Conservation (phyloP, 2,329 filamentous ascomycete species). For the Fusarium domesticum region DNA sequence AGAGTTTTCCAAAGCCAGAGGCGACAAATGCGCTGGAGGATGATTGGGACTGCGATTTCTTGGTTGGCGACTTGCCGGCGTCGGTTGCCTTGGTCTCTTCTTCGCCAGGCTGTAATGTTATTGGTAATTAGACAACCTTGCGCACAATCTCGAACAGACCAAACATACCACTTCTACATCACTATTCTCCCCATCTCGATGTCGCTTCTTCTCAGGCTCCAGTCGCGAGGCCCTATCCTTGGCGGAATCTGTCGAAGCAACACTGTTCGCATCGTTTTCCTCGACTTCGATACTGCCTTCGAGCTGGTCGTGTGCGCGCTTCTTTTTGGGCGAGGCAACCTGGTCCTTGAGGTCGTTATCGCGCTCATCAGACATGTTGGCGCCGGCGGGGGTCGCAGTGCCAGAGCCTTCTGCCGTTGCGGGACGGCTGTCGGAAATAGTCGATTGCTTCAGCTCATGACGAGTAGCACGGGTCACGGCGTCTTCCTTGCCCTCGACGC, state of each 20-base stretch:
- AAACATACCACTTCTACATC: slow-evolving; percentile 35
- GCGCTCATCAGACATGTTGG: slow-evolving; percentile 33
- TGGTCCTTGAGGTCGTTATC: slow-evolving; percentile 45
- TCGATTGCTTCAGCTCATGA: slow-evolving; percentile 62
- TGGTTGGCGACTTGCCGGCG: slow-evolving; percentile 22
- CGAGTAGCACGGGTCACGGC: slow-evolving; percentile 61
- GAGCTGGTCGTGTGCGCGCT: slow-evolving; percentile 58
- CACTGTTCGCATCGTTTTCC: slow-evolving; percentile 43
- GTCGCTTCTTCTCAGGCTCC: slow-evolving; percentile 65
- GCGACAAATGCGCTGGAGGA: slow-evolving; percentile 63
- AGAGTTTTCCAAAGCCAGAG: slow-evolving; percentile 66
- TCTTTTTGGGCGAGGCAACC: slow-evolving; percentile 63
- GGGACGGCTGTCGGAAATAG: slow-evolving; percentile 51
- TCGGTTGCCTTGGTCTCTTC: slow-evolving; percentile 24
- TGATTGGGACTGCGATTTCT: slow-evolving; percentile 36
- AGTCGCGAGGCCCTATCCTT: slow-evolving; percentile 45
- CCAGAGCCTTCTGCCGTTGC: slow-evolving; percentile 20
- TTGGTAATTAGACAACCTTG: too few relatives aligned
- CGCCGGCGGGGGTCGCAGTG: slow-evolving; percentile 33
- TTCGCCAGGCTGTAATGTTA: slow-evolving; percentile 6
- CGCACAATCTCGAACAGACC: not conserved
- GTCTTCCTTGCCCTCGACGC: slow-evolving; percentile 50
- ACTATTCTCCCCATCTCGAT: slow-evolving; percentile 49
- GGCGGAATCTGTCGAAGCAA: slow-evolving; percentile 43
- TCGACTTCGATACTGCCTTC: slow-evolving; percentile 47